A percentile compares a stretch with the other conserved stretches of the same genome.
phyloP scores from a whole-genome alignment of 148 eudicot genomes.

The Silene latifolia region DNA sequence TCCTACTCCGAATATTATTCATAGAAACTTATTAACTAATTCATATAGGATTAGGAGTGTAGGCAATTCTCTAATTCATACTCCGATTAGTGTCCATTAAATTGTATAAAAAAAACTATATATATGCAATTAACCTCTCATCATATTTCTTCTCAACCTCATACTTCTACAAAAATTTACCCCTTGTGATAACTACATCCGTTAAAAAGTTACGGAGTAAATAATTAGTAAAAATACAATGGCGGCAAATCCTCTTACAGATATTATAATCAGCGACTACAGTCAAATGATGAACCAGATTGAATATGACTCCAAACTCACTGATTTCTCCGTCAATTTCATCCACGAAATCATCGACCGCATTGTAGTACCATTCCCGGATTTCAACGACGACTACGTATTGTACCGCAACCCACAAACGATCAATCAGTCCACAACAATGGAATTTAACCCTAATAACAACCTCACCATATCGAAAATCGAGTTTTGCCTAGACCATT shows the following conservation, averaged over 20 bases:
- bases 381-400: background rate
- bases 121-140: too few species aligned
- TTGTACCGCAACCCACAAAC: too few species aligned
- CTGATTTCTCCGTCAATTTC: conserved; percentile 8
- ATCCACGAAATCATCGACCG: background rate
- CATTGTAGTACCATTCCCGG: background rate
- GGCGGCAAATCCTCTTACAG: background rate
- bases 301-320: background rate
- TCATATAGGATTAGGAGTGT: too few species aligned
- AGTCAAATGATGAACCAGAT: background rate
- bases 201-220: too few species aligned
- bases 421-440: background rate
- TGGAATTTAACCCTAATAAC: background rate
- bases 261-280: background rate
- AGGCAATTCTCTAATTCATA: too few species aligned
- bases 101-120: too few species aligned
- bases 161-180: too few species aligned
- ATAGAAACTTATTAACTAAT: too few species aligned
- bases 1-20: too few species aligned
- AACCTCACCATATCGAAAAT: background rate
- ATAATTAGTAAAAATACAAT: background rate
- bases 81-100: too few species aligned
- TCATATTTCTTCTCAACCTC: too few species aligned
- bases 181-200: too few species aligned
- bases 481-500: background rate